Percentiles rank a stretch among this genome's conserved stretches.
Conservation (phyloP, 1,139 yeast genomes). For the Zygosaccharomyces pseudobailii region DNA sequence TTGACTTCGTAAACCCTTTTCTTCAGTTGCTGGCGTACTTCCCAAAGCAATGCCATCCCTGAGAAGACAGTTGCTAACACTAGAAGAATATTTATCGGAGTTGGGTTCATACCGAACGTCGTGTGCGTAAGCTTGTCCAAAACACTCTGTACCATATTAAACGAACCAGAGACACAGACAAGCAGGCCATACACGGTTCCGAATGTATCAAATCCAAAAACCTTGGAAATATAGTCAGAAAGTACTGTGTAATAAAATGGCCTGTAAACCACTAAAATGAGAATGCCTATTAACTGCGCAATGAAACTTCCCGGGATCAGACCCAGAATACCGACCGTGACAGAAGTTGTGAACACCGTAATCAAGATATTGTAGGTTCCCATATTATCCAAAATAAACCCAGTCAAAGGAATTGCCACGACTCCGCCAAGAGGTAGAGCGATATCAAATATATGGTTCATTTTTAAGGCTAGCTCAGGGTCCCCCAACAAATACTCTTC, state of each 20-base stretch:
- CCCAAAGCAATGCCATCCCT: conserved; percentile 4
- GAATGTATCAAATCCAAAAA: conserved; percentile 87
- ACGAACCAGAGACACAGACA: conserved; percentile 73
- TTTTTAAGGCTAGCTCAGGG: conserved; percentile 47
- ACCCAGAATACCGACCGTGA: conserved; percentile 64
- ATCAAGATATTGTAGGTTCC: conserved; percentile 56
- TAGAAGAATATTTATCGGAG: conserved; percentile 62
- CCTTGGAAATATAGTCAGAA: conserved; percentile 86
- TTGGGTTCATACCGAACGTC: conserved; percentile 65
- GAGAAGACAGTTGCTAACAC: conserved; percentile 30
- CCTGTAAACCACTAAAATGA: conserved; percentile 72
- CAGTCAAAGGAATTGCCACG: conserved; percentile 79
- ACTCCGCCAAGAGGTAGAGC: conserved; percentile 88
- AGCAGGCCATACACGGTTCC: conserved; percentile 89
- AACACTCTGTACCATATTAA: conserved; percentile 65
- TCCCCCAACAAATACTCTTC: conserved; percentile 62
- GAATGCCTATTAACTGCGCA: conserved; percentile 58
- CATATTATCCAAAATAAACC: conserved; percentile 70
- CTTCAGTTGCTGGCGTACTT: conserved; percentile 4
- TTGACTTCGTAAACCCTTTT: conserved; percentile 1
- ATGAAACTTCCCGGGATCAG: conserved; percentile 48
- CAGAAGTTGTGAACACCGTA: conserved; percentile 50
- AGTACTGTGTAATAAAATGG: conserved; percentile 92
- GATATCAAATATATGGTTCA: conserved; percentile 74
- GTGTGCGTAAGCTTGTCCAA: conserved; percentile 69